phyloP scores from a whole-genome alignment of 1,139 yeast genomes.

The Geotrichum fermentans region DNA sequence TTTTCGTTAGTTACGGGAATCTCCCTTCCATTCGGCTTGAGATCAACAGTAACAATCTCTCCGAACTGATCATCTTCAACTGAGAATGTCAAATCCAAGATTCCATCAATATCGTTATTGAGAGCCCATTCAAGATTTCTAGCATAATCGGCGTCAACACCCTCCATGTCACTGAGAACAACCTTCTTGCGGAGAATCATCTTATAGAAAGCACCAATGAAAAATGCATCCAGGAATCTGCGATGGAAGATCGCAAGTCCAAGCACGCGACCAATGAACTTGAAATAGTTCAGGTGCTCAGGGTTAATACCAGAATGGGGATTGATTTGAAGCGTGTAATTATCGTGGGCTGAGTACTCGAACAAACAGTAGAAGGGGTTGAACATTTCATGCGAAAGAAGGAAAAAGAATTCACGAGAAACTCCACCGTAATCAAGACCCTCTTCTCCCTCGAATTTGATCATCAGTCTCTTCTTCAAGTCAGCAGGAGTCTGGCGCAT shows the following conservation, averaged over 20 bases:
- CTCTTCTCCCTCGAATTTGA: conserved; percentile 97
- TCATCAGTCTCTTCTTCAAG: conserved; percentile 93
- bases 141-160: conserved; percentile 95
- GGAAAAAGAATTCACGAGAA: conserved; percentile 93
- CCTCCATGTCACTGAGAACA: conserved; percentile 95
- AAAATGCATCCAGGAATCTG: conserved; percentile 94
- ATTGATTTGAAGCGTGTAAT: conserved; percentile 93
- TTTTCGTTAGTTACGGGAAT: conserved; percentile 91
- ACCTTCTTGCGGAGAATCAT: conserved; percentile 96
- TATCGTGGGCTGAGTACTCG: conserved; percentile 96
- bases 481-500: conserved; percentile 99
- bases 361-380: conserved; percentile 96
- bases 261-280: conserved; percentile 95
- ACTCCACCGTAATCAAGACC: conserved; percentile 99
- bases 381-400: conserved; percentile 96
- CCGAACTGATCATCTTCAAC: conserved; percentile 97
- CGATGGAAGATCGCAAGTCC: conserved; percentile 98
- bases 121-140: conserved; percentile 92
- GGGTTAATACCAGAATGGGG: conserved; percentile 98
- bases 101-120: conserved; percentile 85
- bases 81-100: conserved; percentile 82
- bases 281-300: conserved; percentile 95
- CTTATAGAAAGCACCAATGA: conserved; percentile 95
- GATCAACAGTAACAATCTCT: conserved; percentile 81
- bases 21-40: conserved; percentile 81